These are phyloP conservation scores for Paramecium octaurelia DNA, from an alignment of 73 alveolate genomes.

Conservation along the genomic window DNA sequence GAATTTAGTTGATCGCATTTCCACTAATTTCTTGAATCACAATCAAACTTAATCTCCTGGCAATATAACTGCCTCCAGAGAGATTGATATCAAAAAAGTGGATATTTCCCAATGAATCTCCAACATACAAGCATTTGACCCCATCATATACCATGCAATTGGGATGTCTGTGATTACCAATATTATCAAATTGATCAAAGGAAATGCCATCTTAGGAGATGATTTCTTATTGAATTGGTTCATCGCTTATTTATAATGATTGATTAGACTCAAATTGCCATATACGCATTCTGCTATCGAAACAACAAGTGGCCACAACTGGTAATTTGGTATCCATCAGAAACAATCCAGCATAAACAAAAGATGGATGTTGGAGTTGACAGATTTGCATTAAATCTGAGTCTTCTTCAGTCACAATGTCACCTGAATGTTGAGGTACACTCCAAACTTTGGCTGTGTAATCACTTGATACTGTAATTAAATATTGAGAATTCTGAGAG, in stretches of 20 bases:
- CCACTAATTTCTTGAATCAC: slow-evolving; percentile 84
- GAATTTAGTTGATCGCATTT: slow-evolving; percentile 85
- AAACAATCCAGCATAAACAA: slow-evolving; percentile 87
- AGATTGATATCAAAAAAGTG: slow-evolving; percentile 81
- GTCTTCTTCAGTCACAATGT: slow-evolving; percentile 49
- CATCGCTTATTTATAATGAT: slow-evolving; percentile 48
- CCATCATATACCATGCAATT: slow-evolving; percentile 84
- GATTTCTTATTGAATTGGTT: slow-evolving; percentile 60
- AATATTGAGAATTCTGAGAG: slow-evolving; percentile 81
- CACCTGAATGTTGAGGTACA: slow-evolving; percentile 43
- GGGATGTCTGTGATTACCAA: slow-evolving; percentile 89
- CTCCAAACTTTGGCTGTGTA: slow-evolving; percentile 87
- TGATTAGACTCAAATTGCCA: slow-evolving; percentile 67
- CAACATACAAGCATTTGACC: slow-evolving; percentile 86
- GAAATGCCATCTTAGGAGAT: slow-evolving; percentile 66
- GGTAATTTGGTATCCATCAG: slow-evolving; percentile 62
- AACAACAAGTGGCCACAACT: slow-evolving; percentile 93
- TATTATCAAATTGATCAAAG: slow-evolving; percentile 31
- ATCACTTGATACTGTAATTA: slow-evolving; percentile 89
- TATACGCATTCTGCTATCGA: slow-evolving; percentile 88
- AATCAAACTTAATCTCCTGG: slow-evolving; percentile 75
- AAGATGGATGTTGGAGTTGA: slow-evolving; percentile 91
- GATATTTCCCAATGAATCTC: slow-evolving; percentile 93
- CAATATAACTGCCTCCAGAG: slow-evolving; percentile 71
- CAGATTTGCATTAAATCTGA: slow-evolving; percentile 71